Evolutionary conservation across 352 stramenopile genomes (phyloP).

Genomic region (Pythium insidiosum): DNA sequence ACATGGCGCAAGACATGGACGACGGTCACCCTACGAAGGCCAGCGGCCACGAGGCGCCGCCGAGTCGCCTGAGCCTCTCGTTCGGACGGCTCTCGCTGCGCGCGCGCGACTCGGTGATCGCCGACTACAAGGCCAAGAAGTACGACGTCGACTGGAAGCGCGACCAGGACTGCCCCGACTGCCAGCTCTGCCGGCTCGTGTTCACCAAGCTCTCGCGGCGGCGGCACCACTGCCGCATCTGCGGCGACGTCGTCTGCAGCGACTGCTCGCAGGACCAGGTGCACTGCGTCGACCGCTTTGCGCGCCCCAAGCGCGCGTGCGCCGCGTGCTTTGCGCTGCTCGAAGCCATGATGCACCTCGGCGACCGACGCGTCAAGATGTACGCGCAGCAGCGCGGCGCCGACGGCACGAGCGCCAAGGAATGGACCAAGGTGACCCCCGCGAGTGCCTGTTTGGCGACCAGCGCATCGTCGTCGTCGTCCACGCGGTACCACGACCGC

Average conservation of each 20-base stretch:
- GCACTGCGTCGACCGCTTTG: slow-evolving; percentile 38
- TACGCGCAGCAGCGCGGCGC: slow-evolving; percentile 8
- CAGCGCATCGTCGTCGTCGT: slow-evolving; percentile 17
- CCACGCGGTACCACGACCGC: slow-evolving; percentile 39
- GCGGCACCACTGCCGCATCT: slow-evolving; percentile 75
- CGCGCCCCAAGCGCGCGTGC: slow-evolving; percentile 43
- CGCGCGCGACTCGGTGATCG: slow-evolving; percentile 5
- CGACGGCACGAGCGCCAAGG: too few species aligned
- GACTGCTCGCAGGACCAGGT: slow-evolving; percentile 62
- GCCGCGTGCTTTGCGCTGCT: slow-evolving; percentile 52
- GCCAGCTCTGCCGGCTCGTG: slow-evolving; percentile 58
- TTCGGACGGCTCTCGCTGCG: slow-evolving; percentile 14
- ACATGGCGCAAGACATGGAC: too few species aligned
- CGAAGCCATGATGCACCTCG: slow-evolving; percentile 37
- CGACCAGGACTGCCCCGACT: slow-evolving; percentile 49
- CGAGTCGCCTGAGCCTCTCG: slow-evolving; percentile 14
- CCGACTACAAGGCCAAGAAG: slow-evolving; percentile 29
- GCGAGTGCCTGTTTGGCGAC: slow-evolving; percentile 2
- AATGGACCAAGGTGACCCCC: slow-evolving; percentile 14
- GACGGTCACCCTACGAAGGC: too few species aligned
- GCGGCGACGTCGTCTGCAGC: slow-evolving; percentile 68
- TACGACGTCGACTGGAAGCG: slow-evolving; percentile 67
- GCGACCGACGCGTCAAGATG: slow-evolving; percentile 36
- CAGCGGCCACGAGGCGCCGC: too few species aligned
- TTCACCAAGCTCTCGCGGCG: slow-evolving; percentile 69